These are phyloP conservation scores for Boletus rubescentipes DNA, from an alignment of 768 basidiomycete species.

Conservation along the genomic window DNA sequence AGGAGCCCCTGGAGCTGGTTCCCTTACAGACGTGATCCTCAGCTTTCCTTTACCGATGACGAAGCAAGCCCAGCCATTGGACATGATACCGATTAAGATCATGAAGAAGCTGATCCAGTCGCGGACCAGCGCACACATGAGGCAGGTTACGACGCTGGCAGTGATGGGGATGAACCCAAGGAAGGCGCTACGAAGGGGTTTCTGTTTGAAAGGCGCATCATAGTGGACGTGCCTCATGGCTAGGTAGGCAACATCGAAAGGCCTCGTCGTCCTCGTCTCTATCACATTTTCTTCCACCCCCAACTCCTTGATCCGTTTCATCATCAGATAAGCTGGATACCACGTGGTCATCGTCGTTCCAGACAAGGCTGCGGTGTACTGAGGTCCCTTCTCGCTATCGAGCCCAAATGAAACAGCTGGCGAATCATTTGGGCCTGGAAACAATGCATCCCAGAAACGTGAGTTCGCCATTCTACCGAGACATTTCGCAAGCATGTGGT, in stretches of 20 bases:
- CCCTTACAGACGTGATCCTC: constrained; percentile 8
- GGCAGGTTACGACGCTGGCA: constrained; percentile 24
- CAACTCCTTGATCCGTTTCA: constrained; percentile 13
- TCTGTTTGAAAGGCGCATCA: background rate
- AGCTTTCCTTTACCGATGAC: constrained; percentile 29
- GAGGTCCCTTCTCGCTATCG: constrained; percentile 29
- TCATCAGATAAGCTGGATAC: constrained; percentile 28
- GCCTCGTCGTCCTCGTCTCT: constrained; percentile 8
- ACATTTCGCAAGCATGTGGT: constrained; percentile 31
- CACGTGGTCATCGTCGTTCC: constrained; percentile 27
- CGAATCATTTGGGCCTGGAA: constrained; percentile 28
- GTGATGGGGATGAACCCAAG: constrained; percentile 27
- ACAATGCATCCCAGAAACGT: constrained; percentile 33
- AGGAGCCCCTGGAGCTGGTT: constrained; percentile 20
- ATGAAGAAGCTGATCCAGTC: constrained; percentile 33
- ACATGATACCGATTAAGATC: constrained; percentile 34
- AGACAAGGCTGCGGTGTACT: constrained; percentile 28
- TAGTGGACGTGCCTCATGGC: constrained; percentile 13
- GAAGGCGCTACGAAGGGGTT: constrained; percentile 7
- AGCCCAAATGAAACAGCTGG: constrained; percentile 30
- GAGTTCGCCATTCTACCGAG: constrained; percentile 33
- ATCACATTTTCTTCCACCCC: background rate
- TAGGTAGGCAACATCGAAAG: constrained; percentile 18
- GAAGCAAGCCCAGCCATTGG: constrained; percentile 28
- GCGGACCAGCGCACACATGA: constrained; percentile 16